These are phyloP conservation scores for Globisporangium emineosum DNA, from an alignment of 352 stramenopile genomes.

Conservation along the genomic window DNA sequence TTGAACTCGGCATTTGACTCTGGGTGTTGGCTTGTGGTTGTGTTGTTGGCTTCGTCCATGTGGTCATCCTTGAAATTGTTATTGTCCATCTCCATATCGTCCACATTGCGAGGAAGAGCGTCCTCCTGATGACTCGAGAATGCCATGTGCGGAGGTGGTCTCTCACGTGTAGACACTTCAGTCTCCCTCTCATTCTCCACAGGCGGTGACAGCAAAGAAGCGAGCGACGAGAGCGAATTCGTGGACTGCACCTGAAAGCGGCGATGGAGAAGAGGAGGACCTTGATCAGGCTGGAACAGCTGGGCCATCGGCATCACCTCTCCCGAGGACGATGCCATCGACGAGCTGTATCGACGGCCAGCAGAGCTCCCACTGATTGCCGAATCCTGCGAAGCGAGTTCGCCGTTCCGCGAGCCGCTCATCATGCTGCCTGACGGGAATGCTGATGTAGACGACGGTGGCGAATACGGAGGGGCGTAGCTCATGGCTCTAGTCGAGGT, in stretches of 20 bases:
- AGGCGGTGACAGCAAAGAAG: conserved; percentile 5
- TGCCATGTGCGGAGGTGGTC: background rate
- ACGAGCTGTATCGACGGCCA: background rate
- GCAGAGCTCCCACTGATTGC: background rate
- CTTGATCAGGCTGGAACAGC: background rate
- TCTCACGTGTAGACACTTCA: background rate
- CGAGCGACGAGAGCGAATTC: conserved; percentile 2
- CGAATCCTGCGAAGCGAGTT: background rate
- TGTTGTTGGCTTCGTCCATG: background rate
- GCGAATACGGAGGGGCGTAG: background rate
- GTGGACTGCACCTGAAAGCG: background rate
- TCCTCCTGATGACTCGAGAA: background rate
- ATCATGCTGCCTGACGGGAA: background rate
- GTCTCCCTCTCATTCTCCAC: background rate
- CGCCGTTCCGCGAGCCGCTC: background rate
- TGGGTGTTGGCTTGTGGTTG: background rate
- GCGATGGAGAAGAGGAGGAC: background rate
- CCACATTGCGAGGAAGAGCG: background rate
- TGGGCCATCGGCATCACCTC: background rate
- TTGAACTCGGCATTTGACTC: background rate
- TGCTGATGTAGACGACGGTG: too few species aligned
- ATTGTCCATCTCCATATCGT: background rate
- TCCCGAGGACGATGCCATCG: background rate
- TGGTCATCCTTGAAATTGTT: background rate
- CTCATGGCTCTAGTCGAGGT: background rate